Evolutionary conservation across 345 rosid genomes (phyloP), one percentile per base, ranked within the genome.

Genomic region (Excoecaria agallocha): DNA sequence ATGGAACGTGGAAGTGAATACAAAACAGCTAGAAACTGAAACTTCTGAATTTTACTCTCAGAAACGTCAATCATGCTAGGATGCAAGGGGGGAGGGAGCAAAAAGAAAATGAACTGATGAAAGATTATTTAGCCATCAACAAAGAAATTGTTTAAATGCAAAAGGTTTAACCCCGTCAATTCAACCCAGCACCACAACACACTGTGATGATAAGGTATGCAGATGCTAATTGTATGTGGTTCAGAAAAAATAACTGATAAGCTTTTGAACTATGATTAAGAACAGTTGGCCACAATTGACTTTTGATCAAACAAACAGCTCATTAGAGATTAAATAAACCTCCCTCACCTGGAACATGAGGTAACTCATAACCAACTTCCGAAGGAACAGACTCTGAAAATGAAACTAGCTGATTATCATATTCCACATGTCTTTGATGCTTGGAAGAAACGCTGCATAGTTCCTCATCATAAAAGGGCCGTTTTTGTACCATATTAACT

Each of bases 401-500:
- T 19, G 79, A 73, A 58, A 73, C 50, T 17, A 80, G 62, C 71
- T 67, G 74, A 56, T 75, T 65, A 49, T 57, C 39, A 54, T 75
- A 65, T 52, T 87, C 85, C 71, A 81, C 74, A 52, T 70, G 83
- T 67, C 85, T 84, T 63, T 67, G 82, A 54, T 80, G 86, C 86
- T 87, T 89, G 68, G 46, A 75, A 22, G 86, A 48, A 54, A 82
- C 0, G 4, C 58, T 70, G 12, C 54, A 41, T 9, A 8, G 12
- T 54, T 78, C 77, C 69, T 72, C 78, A 38, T 81, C 73, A 83
- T 79, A 83, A 46, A 66, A 77, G 68, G 17, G 43, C 25, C 73
- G 48, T 54, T 69, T 69, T 19, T 37, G 62, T 12, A 54, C 62
- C 73, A 69, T 69, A 38, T 69, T 37, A 54, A 69, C 73, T 69